Base-by-base conservation (phyloP, 768 basidiomycete species). In the Inosperma sp. region DNA sequence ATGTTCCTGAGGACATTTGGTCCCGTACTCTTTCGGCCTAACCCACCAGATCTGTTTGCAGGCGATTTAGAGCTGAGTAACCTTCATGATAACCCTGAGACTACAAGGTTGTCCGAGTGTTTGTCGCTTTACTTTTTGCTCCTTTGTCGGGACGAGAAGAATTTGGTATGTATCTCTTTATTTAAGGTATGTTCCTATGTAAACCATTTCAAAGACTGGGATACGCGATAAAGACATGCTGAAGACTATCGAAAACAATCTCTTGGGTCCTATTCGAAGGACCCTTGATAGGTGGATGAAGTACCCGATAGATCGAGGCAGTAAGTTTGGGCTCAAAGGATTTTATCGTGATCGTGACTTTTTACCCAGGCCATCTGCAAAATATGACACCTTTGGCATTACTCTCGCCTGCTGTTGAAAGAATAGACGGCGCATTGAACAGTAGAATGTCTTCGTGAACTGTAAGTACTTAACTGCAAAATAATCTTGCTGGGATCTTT, bases 51-150 rank as follows among this genome's bases (percentile, higher is more conserved):
- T 52, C 63, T 82, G 13, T 77, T 88, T 30, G 26, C 41, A 25
- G 51, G 54, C 10, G 48, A 58, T 21, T 63, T 65, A 12, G 61
- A 75, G 0, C 57, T 77, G 5, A 65, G 72, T 12, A 77, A 78
- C 31, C 69, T 88, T 13, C 68, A 77, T 26, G 71, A 78, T 21
- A 78, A 77, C 0, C 66, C 76, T 7, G 88, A 89, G 58, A 69
- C 81, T n/a, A 58, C 74, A 17, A 71, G 88, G 34, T 68, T 91
- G 19, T 73, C 77, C 0, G 86, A 88, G 54, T 81, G 78, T 54
- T 67, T 91, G 5, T 78, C 80, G 14, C 73, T 89, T 44, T 86
- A 84, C 60, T 88, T 84, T 56, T 72, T 84, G 27, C 68, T 88
- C 14, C 59, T 88, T 7, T 64, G 69, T 37, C 68, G 85, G 55